Evolutionary conservation across 257 asterid species (phyloP).

Genomic region (Eucommia ulmoides): DNA sequence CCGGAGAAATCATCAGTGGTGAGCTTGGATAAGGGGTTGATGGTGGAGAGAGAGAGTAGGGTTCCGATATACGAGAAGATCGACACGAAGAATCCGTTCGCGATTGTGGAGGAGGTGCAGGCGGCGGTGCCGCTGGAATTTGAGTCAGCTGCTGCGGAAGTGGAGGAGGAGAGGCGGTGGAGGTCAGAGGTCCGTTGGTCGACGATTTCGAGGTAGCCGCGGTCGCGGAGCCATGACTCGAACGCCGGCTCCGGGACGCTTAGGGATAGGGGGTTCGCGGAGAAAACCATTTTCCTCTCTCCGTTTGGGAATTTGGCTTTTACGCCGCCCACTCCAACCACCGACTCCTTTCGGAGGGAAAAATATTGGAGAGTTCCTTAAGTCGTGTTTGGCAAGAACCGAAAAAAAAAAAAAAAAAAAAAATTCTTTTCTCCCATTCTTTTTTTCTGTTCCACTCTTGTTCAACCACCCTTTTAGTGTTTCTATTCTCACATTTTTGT

Average conservation of each 20-base stretch:
- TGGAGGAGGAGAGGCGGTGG: conserved; percentile 51
- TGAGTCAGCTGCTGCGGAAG: conserved; percentile 10
- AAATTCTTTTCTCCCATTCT: too few species aligned
- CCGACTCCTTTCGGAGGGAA: too few species aligned
- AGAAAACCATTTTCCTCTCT: conserved; percentile 52
- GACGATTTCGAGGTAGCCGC: conserved; percentile 72
- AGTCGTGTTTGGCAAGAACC: too few species aligned
- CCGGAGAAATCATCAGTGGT: conserved; percentile 54
- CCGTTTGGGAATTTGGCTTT: too few species aligned
- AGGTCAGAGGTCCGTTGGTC: conserved; percentile 84
- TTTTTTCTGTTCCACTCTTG: too few species aligned
- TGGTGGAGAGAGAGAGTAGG: conserved; percentile 60
- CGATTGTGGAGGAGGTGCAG: conserved; percentile 12
- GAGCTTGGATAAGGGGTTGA: conserved; percentile 81
- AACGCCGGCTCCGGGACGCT: conserved; percentile 78
- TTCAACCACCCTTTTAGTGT: too few species aligned
- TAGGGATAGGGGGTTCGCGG: conserved; percentile 71
- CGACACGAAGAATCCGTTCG: conserved; percentile 27
- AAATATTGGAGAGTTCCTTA: too few species aligned
- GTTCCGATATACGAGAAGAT: conserved; percentile 42
- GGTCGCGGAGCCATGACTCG: conserved; percentile 88
- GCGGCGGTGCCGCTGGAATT: conserved; percentile 9
- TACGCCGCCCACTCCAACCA: too few species aligned
- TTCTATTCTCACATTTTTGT: too few species aligned
- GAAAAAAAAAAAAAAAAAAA: too few species aligned